Evolutionary conservation across 495 filamentous ascomycete genomes (phyloP).

Genomic region (Podospora anserina): DNA sequence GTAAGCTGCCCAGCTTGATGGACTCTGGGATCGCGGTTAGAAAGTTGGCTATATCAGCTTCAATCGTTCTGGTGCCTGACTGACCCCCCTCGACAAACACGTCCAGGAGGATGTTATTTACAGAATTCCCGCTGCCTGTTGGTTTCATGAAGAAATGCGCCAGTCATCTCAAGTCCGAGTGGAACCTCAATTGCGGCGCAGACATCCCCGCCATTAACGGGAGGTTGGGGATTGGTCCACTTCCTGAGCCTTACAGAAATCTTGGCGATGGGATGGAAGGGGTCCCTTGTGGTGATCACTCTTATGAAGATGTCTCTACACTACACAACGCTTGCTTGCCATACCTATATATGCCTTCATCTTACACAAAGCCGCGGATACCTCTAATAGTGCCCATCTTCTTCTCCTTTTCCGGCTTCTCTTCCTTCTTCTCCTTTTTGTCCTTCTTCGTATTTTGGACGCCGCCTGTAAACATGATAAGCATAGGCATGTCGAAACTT

Average conservation of each 20-base stretch:
- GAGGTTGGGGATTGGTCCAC: conserved; percentile 21
- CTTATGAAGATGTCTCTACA: neutral
- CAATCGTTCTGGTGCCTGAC: neutral
- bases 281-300: conserved; percentile 4
- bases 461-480: conserved; percentile 45
- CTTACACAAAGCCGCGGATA: conserved; percentile 51
- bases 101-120: neutral
- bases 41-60: neutral
- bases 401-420: conserved; percentile 51
- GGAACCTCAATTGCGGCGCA: neutral
- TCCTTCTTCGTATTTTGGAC: conserved; percentile 57
- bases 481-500: conserved; percentile 20
- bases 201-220: conserved; percentile 5
- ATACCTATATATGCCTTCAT: neutral
- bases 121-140: neutral
- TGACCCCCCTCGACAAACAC: neutral
- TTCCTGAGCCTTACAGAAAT: conserved; percentile 5
- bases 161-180: neutral
- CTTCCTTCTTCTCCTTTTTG: conserved; percentile 51
- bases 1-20: neutral
- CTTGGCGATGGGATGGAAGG: conserved; percentile 13
- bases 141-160: neutral
- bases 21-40: neutral
- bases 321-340: neutral
- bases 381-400: conserved; percentile 45